Evolutionary conservation across 1,284 basidiomycete genomes (phyloP).

Genomic region (Calocybe gambosa): DNA sequence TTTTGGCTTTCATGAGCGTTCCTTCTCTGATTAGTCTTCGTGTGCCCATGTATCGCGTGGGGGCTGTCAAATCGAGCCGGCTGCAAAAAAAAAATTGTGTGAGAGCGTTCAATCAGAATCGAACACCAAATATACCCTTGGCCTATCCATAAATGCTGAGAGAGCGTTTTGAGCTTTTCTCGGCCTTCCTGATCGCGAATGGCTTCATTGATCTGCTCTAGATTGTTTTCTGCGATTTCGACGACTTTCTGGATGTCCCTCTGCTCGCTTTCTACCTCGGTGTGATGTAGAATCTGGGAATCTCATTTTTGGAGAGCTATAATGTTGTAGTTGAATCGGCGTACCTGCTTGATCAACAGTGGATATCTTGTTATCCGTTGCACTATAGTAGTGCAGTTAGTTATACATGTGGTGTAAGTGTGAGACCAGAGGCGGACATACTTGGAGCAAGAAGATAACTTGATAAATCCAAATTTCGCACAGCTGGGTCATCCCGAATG

Average conservation of each 20-base stretch:
- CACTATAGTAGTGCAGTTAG: constrained; percentile 45
- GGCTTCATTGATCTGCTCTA: constrained; percentile 82
- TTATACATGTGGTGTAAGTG: background rate
- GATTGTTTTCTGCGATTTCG: constrained; percentile 62
- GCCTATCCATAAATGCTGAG: background rate
- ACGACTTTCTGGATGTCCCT: constrained; percentile 38
- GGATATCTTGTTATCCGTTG: constrained; percentile 94
- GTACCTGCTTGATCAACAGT: constrained; percentile 44
- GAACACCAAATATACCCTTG: background rate
- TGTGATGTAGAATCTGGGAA: constrained; percentile 74
- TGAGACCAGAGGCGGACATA: constrained; percentile 32
- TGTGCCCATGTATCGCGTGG: constrained; percentile 74
- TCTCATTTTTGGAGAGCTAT: background rate
- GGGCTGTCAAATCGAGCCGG: constrained; percentile 84
- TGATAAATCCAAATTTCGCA: constrained; percentile 82
- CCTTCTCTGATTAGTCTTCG: constrained; percentile 80
- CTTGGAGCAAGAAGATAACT: constrained; percentile 90
- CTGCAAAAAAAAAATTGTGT: constrained; percentile 29
- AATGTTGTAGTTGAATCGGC: constrained; percentile 9
- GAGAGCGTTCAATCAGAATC: background rate
- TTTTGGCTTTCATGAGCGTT: constrained; percentile 73
- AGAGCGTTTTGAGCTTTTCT: background rate
- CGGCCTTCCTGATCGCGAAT: constrained; percentile 79
- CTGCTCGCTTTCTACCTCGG: constrained; percentile 57
- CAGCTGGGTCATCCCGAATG: constrained; percentile 63